A percentile compares a stretch with the other conserved stretches of the same genome.
Evolutionary conservation across 148 eudicot genomes (phyloP).

Genomic region (Euryodendron excelsum): DNA sequence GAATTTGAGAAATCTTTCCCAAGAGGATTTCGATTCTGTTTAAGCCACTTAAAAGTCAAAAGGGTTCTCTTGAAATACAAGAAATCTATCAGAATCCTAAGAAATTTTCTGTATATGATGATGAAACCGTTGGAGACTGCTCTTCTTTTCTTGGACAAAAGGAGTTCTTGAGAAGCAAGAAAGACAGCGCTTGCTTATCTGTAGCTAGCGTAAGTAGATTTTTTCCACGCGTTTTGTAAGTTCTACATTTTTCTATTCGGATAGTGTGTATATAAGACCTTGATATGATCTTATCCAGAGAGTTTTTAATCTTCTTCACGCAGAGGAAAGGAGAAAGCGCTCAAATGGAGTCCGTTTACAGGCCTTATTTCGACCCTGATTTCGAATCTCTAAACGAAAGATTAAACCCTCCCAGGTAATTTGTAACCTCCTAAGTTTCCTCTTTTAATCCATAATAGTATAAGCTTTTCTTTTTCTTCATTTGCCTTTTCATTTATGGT

Average conservation of each 20-base stretch:
- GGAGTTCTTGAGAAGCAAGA: conserved; percentile 6
- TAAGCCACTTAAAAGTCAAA: too few relatives aligned
- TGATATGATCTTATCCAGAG: too few relatives aligned
- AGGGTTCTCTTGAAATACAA: conserved; percentile 4
- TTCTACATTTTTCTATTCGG: not conserved
- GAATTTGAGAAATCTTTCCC: too few relatives aligned
- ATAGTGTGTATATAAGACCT: not conserved
- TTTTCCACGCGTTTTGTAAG: not conserved
- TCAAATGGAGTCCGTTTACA: conserved; percentile 55
- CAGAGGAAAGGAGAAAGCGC: not conserved
- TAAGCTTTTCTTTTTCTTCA: not conserved
- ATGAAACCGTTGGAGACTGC: not conserved
- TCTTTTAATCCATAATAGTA: not conserved
- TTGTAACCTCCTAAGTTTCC: not conserved
- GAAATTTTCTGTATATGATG: not conserved
- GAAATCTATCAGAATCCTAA: not conserved
- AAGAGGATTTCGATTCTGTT: too few relatives aligned
- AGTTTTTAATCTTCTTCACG: not conserved
- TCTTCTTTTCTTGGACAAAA: not conserved
- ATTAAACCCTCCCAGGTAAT: conserved; percentile 88
- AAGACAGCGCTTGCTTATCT: conserved; percentile 12
- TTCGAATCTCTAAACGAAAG: conserved; percentile 63
- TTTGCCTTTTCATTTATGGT: not conserved
- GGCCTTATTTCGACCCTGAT: conserved; percentile 60
- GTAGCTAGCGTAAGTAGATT: not conserved